A percentile compares a stretch with the other conserved stretches of the same genome.
phyloP scores from a whole-genome alignment of 768 basidiomycete species.

The Russula vinacea region DNA sequence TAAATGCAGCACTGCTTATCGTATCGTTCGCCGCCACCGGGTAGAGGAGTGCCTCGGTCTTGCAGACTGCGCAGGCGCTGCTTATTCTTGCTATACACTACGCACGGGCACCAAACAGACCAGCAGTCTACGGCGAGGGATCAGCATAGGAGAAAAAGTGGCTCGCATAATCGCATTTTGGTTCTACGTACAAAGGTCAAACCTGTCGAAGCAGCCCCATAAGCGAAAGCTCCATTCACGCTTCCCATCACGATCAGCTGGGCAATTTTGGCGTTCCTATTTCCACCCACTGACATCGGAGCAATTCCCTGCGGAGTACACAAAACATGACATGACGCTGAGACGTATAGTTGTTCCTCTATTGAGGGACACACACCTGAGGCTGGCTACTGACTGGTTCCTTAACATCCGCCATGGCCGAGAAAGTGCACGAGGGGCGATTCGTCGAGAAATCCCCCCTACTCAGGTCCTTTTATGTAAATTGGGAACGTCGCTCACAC shows the following conservation, averaged over 20 bases:
- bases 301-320: not conserved
- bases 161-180: too few species aligned
- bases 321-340: not conserved
- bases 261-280: slow-evolving; percentile 33
- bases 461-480: too few species aligned
- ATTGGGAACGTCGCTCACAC: too few species aligned
- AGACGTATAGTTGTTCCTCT: not conserved
- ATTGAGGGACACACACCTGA: not conserved
- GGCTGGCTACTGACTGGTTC: not conserved
- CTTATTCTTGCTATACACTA: slow-evolving; percentile 42
- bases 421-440: not conserved
- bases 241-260: slow-evolving; percentile 33
- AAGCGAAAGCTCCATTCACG: slow-evolving; percentile 38
- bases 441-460: too few species aligned
- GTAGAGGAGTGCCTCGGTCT: slow-evolving; percentile 40
- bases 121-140: slow-evolving; percentile 34
- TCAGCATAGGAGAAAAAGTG: too few species aligned
- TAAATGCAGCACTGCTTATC: slow-evolving; percentile 41
- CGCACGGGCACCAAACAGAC: slow-evolving; percentile 43
- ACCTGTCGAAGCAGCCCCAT: slow-evolving; percentile 29
- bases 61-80: slow-evolving; percentile 42
- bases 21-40: slow-evolving; percentile 39
- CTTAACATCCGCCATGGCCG: not conserved
- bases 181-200: not conserved
- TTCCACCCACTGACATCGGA: slow-evolving; percentile 16